phyloP scores from a whole-genome alignment of 2,329 filamentous ascomycete genomes.

The Xylaria sp. region DNA sequence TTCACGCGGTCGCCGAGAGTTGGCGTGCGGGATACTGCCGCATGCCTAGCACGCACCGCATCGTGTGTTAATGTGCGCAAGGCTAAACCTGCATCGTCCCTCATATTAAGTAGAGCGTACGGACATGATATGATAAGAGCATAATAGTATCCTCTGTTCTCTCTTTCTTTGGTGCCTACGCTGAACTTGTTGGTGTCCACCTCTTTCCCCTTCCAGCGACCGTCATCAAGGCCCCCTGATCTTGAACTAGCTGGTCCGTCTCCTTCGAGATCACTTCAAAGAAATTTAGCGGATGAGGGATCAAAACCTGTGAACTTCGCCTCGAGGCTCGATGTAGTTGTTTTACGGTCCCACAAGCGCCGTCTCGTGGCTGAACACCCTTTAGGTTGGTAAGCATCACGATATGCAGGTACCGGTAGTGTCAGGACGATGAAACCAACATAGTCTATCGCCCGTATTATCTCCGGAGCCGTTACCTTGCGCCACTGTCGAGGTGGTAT shows the following conservation, averaged over 20 bases:
- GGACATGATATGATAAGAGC: conserved; percentile 22
- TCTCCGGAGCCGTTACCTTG: conserved; percentile 18
- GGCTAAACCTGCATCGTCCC: conserved; percentile 7
- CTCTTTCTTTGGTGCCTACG: conserved; percentile 12
- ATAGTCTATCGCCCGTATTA: conserved; percentile 13
- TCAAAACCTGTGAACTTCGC: background rate
- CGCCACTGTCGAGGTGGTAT: background rate
- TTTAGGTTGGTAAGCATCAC: conserved; percentile 4
- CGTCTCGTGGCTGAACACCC: background rate
- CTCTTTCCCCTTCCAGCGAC: background rate
- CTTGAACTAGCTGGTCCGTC: background rate
- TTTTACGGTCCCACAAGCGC: background rate
- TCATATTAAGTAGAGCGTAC: background rate
- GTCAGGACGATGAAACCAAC: conserved; percentile 19
- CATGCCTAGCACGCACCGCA: background rate
- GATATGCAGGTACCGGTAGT: conserved; percentile 5
- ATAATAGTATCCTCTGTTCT: background rate
- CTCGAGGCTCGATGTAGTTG: background rate
- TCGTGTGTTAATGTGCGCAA: background rate
- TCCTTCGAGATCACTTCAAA: background rate
- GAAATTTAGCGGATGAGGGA: background rate
- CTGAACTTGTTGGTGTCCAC: background rate
- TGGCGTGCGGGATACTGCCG: background rate
- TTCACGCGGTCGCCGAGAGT: conserved; percentile 14
- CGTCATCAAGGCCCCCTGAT: background rate